Base-by-base conservation (phyloP, 306 rosid genomes). In the Gastrolobium villosum region DNA sequence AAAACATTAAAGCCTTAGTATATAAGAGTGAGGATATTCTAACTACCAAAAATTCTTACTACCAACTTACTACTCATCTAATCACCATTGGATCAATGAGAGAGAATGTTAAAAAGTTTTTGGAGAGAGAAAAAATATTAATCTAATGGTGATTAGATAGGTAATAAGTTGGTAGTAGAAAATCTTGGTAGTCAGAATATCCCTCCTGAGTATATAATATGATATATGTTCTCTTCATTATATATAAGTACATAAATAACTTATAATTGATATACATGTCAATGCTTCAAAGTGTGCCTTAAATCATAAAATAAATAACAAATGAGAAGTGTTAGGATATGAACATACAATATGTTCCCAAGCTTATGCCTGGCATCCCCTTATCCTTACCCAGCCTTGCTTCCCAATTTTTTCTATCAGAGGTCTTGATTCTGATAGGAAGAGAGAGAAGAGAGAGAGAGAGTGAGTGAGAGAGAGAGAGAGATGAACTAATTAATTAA, bases 281-380 rank as follows among this genome's bases (percentile, higher is more conserved):
- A 31, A 40, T 55, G 54, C 9, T 72, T 11, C 45, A 55, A 1
- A 39, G 6, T 52, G 41, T 54, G 52, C 8, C 52, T 34, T 48
- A 32, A 14, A 59, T n/a, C n/a, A 74, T 8, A 60, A 61, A 37
- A 48, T n/a, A 11, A 63, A 68, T 1, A 5, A 4, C 0, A 39
- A 3, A 5, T 3, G 11, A 68, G 3, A 37, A 10, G 14, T 48
- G 13, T 52, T 50, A 6, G n/a, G 56, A 55, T 30, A 14, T 15
- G 53, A 56, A 49, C 83, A 60, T 10, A 79, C 83, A 8, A 37
- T 70, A 70, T 20, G 62, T 13, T 37, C 77, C 82, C 36, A 59
- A 60, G 55, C 7, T 14, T 28, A 78, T 2, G 2, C 7, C 37
- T 56, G 3, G 41, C 3, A 15, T 1, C 14, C 41, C 70, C 3